Base-by-base conservation (phyloP, 2,329 filamentous ascomycete genomes). In the Xylariaceae sp. region DNA sequence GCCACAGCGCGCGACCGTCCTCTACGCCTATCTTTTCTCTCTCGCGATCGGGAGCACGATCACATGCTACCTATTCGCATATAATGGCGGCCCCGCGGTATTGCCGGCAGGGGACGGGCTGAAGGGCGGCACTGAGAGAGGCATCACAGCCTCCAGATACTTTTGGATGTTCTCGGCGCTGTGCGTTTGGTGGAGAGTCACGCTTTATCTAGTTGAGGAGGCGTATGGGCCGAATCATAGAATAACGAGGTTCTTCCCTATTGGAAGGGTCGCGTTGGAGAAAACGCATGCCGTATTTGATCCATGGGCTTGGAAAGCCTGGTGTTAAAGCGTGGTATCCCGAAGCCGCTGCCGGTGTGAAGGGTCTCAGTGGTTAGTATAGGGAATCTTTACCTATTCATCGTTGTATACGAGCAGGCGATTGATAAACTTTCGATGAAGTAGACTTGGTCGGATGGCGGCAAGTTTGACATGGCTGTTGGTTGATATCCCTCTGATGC, bases 261-360 rank as follows among this genome's bases (percentile, higher is more conserved):
- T 52, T 27, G 49, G 46, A 11, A 29, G 42, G 22, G 49, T 37
- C 7, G 35, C 46, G 12, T 40, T 44, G 36, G 49, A 52, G 36
- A 39, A 42, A 21, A 34, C n/a, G 29, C 16, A 40, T 44, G 10
- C 43, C 46, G 17, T 22, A 44, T 11, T 11, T 49, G 14, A 45
- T 52, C 33, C 40, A 43, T n/a, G 43, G 47, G 3, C 34, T 49
- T 6, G 49, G 49, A 16, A 44, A 49, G 37, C 47, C 41, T 27
- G 47, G 47, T 10, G 40, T 49, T 35, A n/a, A 52, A 49, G 43
- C 23, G 47, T 23, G 47, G 49, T 35, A 44, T 52, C 16, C 40
- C 44, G 23, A 52, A 49, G 37, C 49, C 44, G 17, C 40, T 34
- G 22, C 23, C 32, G 12, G 46, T 47, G 4, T 47, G 22, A 37